These are phyloP conservation scores for Silene conica DNA, from an alignment of 148 eudicot species.

Conservation along the genomic window DNA sequence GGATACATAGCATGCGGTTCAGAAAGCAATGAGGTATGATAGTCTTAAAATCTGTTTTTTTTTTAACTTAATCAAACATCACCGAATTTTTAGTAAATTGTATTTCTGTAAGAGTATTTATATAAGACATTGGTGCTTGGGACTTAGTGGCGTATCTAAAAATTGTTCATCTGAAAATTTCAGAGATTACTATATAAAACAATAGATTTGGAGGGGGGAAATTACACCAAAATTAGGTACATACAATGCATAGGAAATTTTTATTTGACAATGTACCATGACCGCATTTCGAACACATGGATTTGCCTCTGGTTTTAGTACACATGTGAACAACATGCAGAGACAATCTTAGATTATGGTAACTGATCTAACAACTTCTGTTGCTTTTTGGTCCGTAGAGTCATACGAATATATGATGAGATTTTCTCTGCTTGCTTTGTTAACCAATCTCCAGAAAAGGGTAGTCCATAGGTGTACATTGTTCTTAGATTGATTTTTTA, in stretches of 20 bases:
- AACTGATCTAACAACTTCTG: background rate
- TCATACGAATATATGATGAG: background rate
- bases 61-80: background rate
- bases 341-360: background rate
- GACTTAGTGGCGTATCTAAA: too few species aligned
- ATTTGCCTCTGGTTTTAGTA: background rate
- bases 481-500: too few species aligned
- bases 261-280: too few species aligned
- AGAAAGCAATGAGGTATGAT: slow-evolving; percentile 79
- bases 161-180: too few species aligned
- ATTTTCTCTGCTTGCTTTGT: background rate
- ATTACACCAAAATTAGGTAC: too few species aligned
- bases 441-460: background rate
- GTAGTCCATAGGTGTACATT: background rate
- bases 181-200: too few species aligned
- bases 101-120: background rate
- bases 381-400: background rate
- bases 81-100: background rate
- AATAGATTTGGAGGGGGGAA: too few species aligned
- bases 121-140: background rate
- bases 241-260: too few species aligned
- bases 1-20: slow-evolving; percentile 95
- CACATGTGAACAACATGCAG: background rate
- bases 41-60: background rate
- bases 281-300: too few species aligned